These are phyloP conservation scores for Kluyveromyces siamensis DNA, from an alignment of 805 yeast genomes.

Conservation along the genomic window DNA sequence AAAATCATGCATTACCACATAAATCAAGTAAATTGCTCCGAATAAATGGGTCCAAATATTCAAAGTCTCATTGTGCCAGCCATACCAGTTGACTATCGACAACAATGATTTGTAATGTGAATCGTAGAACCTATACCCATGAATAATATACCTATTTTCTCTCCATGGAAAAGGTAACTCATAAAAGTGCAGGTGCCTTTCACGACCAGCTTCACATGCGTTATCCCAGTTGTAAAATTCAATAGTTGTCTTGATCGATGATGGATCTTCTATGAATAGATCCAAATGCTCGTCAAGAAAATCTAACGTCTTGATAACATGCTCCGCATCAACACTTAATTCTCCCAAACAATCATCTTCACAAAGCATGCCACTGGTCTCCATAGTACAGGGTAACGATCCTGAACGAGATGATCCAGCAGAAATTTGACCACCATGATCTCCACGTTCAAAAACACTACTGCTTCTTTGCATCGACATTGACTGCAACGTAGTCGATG, in stretches of 20 bases:
- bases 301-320: constrained; percentile 5
- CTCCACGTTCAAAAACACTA: too few relatives aligned
- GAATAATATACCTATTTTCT: constrained; percentile 75
- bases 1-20: constrained; percentile 48
- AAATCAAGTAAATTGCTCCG: constrained; percentile 54
- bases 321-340: constrained; percentile 3
- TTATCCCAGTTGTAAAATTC: constrained; percentile 39
- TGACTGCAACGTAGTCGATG: neutral
- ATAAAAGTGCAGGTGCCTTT: constrained; percentile 59
- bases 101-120: constrained; percentile 50
- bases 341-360: neutral
- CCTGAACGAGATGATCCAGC: too few relatives aligned
- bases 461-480: neutral
- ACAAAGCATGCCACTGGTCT: neutral
- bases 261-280: constrained; percentile 6
- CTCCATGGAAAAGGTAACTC: constrained; percentile 91
- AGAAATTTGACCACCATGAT: too few relatives aligned
- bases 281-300: constrained; percentile 4
- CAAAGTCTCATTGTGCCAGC: constrained; percentile 75
- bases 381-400: too few relatives aligned
- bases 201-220: constrained; percentile 36
- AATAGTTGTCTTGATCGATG: constrained; percentile 10
- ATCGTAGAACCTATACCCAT: constrained; percentile 78
- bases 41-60: constrained; percentile 89
- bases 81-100: constrained; percentile 42